Percentiles rank a stretch among this genome's conserved stretches.
Conservation (phyloP, 257 asterid species). For the Solanum okadae region DNA sequence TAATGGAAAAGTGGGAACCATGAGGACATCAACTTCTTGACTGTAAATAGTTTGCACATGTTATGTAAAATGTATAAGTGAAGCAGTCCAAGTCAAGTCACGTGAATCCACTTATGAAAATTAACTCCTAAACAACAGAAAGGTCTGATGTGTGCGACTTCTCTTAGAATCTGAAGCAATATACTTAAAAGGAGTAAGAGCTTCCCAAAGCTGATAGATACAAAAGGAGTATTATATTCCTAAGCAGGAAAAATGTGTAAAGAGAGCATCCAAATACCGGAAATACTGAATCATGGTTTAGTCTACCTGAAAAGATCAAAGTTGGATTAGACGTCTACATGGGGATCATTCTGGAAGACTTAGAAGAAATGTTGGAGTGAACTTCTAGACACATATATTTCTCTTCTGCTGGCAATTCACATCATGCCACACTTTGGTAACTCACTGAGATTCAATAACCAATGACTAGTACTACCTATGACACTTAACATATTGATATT, state of each 20-base stretch:
- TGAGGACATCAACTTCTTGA: not conserved
- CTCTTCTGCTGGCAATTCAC: not conserved
- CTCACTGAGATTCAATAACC: not conserved
- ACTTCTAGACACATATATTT: not conserved
- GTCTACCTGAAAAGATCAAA: not conserved
- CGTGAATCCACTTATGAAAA: not conserved
- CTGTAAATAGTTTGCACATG: not conserved
- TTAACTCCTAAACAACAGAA: not conserved
- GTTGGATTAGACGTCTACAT: not conserved
- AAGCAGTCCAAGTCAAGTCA: not conserved
- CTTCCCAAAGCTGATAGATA: not conserved
- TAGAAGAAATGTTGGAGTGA: not conserved
- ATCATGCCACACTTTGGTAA: not conserved
- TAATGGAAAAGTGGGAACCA: not conserved
- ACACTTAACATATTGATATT: not conserved
- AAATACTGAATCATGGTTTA: not conserved
- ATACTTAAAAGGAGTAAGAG: not conserved
- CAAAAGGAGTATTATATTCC: not conserved
- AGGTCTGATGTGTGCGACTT: not conserved
- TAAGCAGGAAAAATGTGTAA: not conserved
- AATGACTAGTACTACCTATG: not conserved
- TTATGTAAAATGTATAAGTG: not conserved
- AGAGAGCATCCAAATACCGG: not conserved
- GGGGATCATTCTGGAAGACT: not conserved
- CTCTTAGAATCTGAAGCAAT: not conserved